Evolutionary conservation across 1,139 yeast genomes (phyloP).

Genomic region (Candida sp.): DNA sequence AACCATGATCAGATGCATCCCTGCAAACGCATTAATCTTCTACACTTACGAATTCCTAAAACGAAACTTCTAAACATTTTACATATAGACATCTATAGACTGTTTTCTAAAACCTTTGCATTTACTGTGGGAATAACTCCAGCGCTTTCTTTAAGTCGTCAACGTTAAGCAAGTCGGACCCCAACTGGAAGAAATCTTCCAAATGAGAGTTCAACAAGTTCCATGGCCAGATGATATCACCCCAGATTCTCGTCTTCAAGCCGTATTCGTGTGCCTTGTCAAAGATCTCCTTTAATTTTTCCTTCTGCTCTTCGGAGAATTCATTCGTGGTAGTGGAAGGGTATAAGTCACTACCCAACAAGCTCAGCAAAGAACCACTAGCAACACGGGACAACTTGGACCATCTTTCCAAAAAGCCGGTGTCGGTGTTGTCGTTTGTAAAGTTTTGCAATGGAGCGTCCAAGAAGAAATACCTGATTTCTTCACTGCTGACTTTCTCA

Average conservation of each 20-base stretch:
- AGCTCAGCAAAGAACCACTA: conserved; percentile 34
- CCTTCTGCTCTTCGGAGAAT: conserved; percentile 26
- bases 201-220: conserved; percentile 32
- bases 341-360: conserved; percentile 30
- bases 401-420: conserved; percentile 21
- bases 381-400: conserved; percentile 37
- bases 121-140: conserved; percentile 18
- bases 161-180: conserved; percentile 44
- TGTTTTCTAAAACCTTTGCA: not conserved
- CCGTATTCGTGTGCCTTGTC: conserved; percentile 39
- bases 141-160: conserved; percentile 38
- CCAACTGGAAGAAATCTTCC: conserved; percentile 26
- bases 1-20: conserved; percentile 81
- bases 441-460: conserved; percentile 43
- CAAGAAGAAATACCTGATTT: conserved; percentile 33
- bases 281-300: conserved; percentile 21
- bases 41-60: conserved; percentile 76
- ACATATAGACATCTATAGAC: conserved; percentile 2
- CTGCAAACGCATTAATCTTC: conserved; percentile 90
- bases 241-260: conserved; percentile 48
- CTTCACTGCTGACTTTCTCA: conserved; percentile 28
- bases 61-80: conserved; percentile 25
- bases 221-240: conserved; percentile 45
- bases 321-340: conserved; percentile 13
- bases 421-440: conserved; percentile 7